Percentiles rank a stretch among this genome's conserved stretches.
phyloP scores from a whole-genome alignment of 225 moss, liverwort and hornwort genomes.

The Pseudisothecium myosuroides region DNA sequence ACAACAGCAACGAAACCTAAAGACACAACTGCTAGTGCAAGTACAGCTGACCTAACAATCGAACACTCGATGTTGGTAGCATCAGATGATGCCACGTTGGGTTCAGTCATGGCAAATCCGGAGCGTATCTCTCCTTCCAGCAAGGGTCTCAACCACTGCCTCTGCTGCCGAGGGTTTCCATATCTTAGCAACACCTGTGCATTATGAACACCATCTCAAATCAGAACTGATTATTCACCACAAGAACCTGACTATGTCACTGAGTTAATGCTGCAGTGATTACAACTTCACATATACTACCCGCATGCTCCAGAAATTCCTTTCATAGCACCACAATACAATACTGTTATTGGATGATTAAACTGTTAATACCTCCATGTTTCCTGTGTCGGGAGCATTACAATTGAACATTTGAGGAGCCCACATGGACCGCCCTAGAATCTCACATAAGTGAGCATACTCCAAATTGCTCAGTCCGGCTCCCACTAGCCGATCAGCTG shows the following conservation, averaged over 20 bases:
- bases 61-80: conserved; percentile 96
- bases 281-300: neutral
- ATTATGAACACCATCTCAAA: neutral
- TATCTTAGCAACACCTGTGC: conserved; percentile 78
- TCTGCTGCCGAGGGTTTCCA: conserved; percentile 81
- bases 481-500: conserved; percentile 66
- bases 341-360: neutral
- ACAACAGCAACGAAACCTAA: neutral
- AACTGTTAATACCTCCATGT: conserved; percentile 74
- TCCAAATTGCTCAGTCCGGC: conserved; percentile 95
- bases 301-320: neutral
- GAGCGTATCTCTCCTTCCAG: conserved; percentile 95
- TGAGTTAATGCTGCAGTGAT: neutral
- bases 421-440: conserved; percentile 89
- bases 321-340: neutral
- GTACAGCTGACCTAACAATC: conserved; percentile 51
- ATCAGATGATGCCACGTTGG: conserved; percentile 94
- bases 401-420: conserved; percentile 94
- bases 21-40: neutral
- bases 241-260: neutral
- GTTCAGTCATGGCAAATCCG: conserved; percentile 98
- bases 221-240: neutral
- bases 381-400: conserved; percentile 90
- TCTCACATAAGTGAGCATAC: conserved; percentile 85
- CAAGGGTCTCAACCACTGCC: conserved; percentile 78